Evolutionary conservation across 805 yeast species (phyloP), one percentile per base, ranked within the genome.

Genomic region (Torulaspora microellipsoides): DNA sequence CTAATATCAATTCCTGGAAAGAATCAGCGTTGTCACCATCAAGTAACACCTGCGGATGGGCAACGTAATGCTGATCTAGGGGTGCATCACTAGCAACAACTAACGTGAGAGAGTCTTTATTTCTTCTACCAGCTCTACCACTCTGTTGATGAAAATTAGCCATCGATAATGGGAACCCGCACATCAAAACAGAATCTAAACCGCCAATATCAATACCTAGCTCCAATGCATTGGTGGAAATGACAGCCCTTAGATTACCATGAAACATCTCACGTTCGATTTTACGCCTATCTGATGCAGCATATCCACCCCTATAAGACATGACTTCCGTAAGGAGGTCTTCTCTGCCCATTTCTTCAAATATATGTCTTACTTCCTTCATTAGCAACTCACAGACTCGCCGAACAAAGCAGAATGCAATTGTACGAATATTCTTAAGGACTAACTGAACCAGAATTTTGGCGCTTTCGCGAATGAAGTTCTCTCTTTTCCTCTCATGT

Each of bases 281-380:
- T 42, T 79, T 75, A 51, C 99, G 75, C 51, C 99, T 73, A 57
- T 91, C 98, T 1, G 75, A 66, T 1, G 90, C 81, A 3, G 95
- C 79, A 58, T 93, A 93, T 1, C 99, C 99, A 30, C 98, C 99
- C 51, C 99, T 70, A 55, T 93, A 93, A 40, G 95, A 80, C 95
- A 88, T 86, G 3, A 90, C 83, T 45, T 82, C 83, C n/a, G 77
- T 67, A 3, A 72, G 57, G 38, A 78, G 55, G 27, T 76, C 75
- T 10, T 69, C 55, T 50, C 70, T 70, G 27, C 73, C 72, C 36
- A 69, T 54, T 23, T 70, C 71, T 29, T 70, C 66, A 28, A 81
- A 68, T 13, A 71, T 62, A n/a, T 67, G 70, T 40, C 95, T 65
- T 0, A 90, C 83, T 42, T 87, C 91, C 51, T 87, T 85, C 85